Conservation (phyloP, 805 yeast genomes). For the Nakazawaea populi region DNA sequence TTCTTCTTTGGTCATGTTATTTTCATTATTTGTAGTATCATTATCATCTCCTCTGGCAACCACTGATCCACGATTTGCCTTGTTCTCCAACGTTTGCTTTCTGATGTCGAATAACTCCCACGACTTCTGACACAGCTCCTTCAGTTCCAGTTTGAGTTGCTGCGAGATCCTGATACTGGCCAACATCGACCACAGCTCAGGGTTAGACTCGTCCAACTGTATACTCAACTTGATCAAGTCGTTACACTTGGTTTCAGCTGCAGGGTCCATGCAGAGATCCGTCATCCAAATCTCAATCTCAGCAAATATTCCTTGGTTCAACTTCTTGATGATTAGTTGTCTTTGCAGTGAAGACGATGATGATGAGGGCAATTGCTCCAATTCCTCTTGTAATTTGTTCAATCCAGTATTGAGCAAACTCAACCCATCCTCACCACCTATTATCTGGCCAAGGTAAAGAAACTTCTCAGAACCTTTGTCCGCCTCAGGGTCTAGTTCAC, state of each 20-base stretch:
- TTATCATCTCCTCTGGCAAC: not conserved
- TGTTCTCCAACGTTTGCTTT: slow-evolving; percentile 42
- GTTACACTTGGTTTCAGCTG: slow-evolving; percentile 81
- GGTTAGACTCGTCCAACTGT: slow-evolving; percentile 50
- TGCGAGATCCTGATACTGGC: slow-evolving; percentile 91
- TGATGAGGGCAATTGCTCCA: slow-evolving; percentile 11
- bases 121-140: slow-evolving; percentile 54
- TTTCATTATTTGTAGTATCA: not conserved
- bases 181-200: slow-evolving; percentile 77
- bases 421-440: slow-evolving; percentile 78
- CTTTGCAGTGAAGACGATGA: slow-evolving; percentile 5
- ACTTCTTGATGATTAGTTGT: slow-evolving; percentile 43
- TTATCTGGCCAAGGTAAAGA: slow-evolving; percentile 83
- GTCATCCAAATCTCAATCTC: slow-evolving; percentile 97
- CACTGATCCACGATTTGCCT: slow-evolving; percentile 16
- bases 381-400: slow-evolving; percentile 37
- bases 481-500: slow-evolving; percentile 67
- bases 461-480: slow-evolving; percentile 71
- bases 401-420: slow-evolving; percentile 58
- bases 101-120: slow-evolving; percentile 63
- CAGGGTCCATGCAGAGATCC: slow-evolving; percentile 88
- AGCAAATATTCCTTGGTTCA: slow-evolving; percentile 75
- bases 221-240: slow-evolving; percentile 60
- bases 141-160: slow-evolving; percentile 68
- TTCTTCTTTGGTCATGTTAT: not conserved